Evolutionary conservation across 2,329 filamentous ascomycete genomes (phyloP).

Genomic region (Emydomyces testavorans): DNA sequence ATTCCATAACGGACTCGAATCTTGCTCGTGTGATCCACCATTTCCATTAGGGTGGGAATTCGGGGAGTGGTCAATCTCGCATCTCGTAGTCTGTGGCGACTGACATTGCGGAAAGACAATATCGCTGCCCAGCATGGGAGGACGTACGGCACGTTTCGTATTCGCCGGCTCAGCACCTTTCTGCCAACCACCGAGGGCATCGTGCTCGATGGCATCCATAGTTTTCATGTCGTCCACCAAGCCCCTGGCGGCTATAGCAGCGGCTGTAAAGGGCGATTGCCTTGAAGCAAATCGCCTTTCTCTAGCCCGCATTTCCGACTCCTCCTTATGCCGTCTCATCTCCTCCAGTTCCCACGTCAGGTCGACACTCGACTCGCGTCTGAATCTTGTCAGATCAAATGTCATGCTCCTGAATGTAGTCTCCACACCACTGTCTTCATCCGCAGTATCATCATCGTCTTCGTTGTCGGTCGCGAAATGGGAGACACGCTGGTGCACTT

Average conservation of each 20-base stretch:
- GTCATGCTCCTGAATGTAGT: constrained; percentile 22
- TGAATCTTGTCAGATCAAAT: constrained; percentile 24
- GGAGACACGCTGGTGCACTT: constrained; percentile 36
- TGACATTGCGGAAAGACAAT: constrained; percentile 68
- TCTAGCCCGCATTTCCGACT: constrained; percentile 41
- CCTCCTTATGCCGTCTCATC: constrained; percentile 66
- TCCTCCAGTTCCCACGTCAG: constrained; percentile 64
- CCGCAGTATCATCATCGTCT: constrained; percentile 27
- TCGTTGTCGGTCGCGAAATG: constrained; percentile 39
- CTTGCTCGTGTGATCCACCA: constrained; percentile 29
- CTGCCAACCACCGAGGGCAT: constrained; percentile 17
- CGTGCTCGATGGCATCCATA: constrained; percentile 8
- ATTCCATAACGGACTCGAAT: constrained; percentile 51
- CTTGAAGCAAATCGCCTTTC: constrained; percentile 16
- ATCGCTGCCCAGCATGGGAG: constrained; percentile 79
- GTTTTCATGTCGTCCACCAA: constrained; percentile 11
- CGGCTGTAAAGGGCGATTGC: constrained; percentile 24
- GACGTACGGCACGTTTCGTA: constrained; percentile 50
- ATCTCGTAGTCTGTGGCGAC: constrained; percentile 73
- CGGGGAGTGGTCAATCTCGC: constrained; percentile 60
- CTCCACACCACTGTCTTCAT: constrained; percentile 20
- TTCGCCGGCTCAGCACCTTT: constrained; percentile 34
- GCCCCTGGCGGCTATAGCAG: constrained; percentile 22
- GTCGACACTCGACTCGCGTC: constrained; percentile 36
- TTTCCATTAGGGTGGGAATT: constrained; percentile 42